Evolutionary conservation across 2,329 filamentous ascomycete genomes (phyloP).

Genomic region (Chlorencoelia australis): DNA sequence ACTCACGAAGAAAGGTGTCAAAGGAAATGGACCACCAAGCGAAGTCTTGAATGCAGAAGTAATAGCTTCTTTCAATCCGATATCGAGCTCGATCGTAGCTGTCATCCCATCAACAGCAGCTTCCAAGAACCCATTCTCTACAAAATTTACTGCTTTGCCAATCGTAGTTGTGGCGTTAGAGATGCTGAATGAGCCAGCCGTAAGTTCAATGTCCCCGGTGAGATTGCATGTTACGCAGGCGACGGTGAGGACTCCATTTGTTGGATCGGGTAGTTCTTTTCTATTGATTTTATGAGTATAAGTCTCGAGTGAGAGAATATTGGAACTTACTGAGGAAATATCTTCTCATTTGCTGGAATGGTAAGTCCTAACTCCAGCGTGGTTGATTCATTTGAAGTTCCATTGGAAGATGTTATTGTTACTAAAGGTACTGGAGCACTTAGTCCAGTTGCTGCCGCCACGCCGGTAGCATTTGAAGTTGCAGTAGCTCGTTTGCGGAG

Average conservation of each 20-base stretch:
- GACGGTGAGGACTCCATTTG: background rate
- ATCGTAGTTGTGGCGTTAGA: background rate
- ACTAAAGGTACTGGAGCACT: background rate
- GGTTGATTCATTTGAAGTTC: background rate
- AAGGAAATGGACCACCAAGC: background rate
- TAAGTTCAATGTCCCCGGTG: background rate
- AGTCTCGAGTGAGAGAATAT: too few relatives aligned
- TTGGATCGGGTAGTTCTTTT: background rate
- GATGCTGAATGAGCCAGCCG: conserved; percentile 1
- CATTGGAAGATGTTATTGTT: background rate
- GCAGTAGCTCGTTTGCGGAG: background rate
- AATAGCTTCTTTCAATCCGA: background rate
- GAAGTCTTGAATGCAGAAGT: background rate
- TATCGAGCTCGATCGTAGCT: conserved; percentile 5
- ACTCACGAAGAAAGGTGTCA: conserved; percentile 1
- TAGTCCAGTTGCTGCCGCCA: background rate
- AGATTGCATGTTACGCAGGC: conserved; percentile 1
- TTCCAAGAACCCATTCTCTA: conserved; percentile 3
- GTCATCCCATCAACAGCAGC: background rate
- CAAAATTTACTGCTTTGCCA: conserved; percentile 1
- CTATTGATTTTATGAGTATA: background rate
- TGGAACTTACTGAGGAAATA: background rate
- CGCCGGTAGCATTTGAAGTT: background rate
- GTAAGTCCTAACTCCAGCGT: background rate
- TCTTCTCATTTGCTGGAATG: background rate